phyloP scores from a whole-genome alignment of 306 rosid genomes.

The Citrullus mucosospermus region DNA sequence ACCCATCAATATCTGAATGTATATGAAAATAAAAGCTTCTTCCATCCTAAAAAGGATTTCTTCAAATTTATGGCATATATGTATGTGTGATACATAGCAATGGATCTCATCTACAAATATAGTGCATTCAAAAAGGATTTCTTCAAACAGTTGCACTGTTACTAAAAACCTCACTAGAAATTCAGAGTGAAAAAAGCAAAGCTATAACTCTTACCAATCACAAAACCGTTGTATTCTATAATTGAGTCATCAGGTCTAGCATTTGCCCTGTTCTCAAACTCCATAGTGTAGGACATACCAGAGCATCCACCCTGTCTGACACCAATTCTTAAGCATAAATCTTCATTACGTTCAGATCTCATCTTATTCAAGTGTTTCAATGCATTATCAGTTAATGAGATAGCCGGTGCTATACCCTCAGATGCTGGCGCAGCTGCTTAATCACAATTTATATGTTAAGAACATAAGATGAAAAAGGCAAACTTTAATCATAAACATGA shows the following conservation, averaged over 20 bases:
- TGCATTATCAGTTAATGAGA: slow-evolving; percentile 53
- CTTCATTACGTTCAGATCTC: slow-evolving; percentile 63
- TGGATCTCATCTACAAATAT: not conserved
- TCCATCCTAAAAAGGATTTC: not conserved
- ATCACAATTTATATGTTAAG: not conserved
- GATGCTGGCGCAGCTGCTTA: slow-evolving; percentile 32
- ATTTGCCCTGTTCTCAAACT: slow-evolving; percentile 62
- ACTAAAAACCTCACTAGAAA: not conserved
- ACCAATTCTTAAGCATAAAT: slow-evolving; percentile 85
- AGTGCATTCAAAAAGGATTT: not conserved
- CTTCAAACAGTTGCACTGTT: not conserved
- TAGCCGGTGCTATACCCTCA: slow-evolving; percentile 34
- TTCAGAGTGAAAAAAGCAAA: not conserved
- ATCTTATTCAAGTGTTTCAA: slow-evolving; percentile 82
- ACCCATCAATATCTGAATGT: not conserved
- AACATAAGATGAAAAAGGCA: not conserved
- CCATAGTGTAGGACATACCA: slow-evolving; percentile 95
- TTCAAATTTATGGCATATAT: too few relatives aligned
- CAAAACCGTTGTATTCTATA: slow-evolving; percentile 71
- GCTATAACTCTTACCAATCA: slow-evolving; percentile 41
- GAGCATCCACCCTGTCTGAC: slow-evolving; percentile 99
- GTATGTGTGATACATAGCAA: not conserved
- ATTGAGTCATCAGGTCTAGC: slow-evolving; percentile 71
- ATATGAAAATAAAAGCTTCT: not conserved
- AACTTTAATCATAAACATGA: not conserved